A percentile compares a stretch with the other conserved stretches of the same genome.
Evolutionary conservation across 352 stramenopile genomes (phyloP).

Genomic region (Globisporangium solare): DNA sequence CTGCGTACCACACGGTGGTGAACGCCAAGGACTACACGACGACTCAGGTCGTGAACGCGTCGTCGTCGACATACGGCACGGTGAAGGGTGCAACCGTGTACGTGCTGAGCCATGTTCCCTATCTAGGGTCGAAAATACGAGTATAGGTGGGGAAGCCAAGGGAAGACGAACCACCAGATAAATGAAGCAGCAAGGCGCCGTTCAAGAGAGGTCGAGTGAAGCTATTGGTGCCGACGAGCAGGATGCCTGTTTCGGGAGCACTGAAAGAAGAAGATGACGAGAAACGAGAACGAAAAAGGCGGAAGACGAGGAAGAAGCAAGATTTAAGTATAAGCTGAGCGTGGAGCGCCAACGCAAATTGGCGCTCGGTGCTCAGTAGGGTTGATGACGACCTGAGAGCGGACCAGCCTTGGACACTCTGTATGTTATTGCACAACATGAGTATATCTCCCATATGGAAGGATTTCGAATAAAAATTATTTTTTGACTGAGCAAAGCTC

Average conservation of each 20-base stretch:
- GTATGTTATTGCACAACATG: slow-evolving; percentile 4
- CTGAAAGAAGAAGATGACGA: not conserved
- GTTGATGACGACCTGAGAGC: not conserved
- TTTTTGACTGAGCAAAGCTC: slow-evolving; percentile 4
- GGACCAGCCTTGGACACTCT: not conserved
- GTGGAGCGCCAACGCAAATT: too few species aligned
- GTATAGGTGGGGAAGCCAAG: slow-evolving; percentile 29
- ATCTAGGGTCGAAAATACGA: slow-evolving; percentile 60
- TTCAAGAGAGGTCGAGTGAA: slow-evolving; percentile 10
- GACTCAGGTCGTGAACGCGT: slow-evolving; percentile 58
- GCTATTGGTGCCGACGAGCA: slow-evolving; percentile 1
- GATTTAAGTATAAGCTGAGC: not conserved
- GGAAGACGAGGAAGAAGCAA: not conserved
- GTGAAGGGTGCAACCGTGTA: slow-evolving; percentile 48
- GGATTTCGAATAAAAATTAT: slow-evolving; percentile 3
- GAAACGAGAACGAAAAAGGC: slow-evolving; percentile 1
- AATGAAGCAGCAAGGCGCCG: not conserved
- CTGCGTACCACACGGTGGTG: slow-evolving; percentile 37
- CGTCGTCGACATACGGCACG: slow-evolving; percentile 58
- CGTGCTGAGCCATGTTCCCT: slow-evolving; percentile 52
- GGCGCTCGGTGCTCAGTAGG: not conserved
- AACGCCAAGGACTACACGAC: slow-evolving; percentile 62
- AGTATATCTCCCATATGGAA: slow-evolving; percentile 7
- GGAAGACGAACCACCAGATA: slow-evolving; percentile 11
- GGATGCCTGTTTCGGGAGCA: slow-evolving; percentile 1